These are phyloP conservation scores for Solanum ossicruentum DNA, from an alignment of 257 asterid species.

Conservation along the genomic window DNA sequence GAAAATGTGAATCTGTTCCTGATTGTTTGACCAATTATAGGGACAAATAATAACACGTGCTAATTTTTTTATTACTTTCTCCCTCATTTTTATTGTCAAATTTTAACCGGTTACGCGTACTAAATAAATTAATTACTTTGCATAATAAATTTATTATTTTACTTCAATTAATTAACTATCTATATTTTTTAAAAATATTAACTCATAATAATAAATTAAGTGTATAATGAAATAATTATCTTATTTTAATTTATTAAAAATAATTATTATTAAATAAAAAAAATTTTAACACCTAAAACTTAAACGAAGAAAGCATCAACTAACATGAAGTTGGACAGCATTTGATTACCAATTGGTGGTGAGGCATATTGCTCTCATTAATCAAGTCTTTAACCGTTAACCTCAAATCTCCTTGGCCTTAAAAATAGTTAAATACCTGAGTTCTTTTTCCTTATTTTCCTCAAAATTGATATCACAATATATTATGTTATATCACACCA, in stretches of 20 bases:
- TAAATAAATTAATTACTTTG: no score
- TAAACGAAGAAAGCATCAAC: neutral
- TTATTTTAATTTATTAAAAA: no score
- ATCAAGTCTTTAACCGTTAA: neutral
- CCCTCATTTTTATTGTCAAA: no score
- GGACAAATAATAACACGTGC: neutral
- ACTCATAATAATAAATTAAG: no score
- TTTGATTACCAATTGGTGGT: neutral
- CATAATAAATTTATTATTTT: no score
- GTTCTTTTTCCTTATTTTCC: neutral
- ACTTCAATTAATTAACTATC: no score
- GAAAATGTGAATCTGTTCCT: neutral
- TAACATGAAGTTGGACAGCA: neutral
- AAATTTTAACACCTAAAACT: no score
- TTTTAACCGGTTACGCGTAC: no score
- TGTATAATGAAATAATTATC: no score
- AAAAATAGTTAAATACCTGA: neutral
- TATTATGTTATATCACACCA: neutral
- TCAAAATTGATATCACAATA: neutral
- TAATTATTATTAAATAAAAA: no score
- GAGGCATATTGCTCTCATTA: neutral
- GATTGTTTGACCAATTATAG: neutral
- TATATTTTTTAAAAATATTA: no score
- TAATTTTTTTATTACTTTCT: neutral
- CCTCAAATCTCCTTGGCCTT: neutral